Evolutionary conservation across 1,284 basidiomycete genomes (phyloP), one percentile per base, ranked within the genome.

Genomic region (Austropuccinia psidii): DNA sequence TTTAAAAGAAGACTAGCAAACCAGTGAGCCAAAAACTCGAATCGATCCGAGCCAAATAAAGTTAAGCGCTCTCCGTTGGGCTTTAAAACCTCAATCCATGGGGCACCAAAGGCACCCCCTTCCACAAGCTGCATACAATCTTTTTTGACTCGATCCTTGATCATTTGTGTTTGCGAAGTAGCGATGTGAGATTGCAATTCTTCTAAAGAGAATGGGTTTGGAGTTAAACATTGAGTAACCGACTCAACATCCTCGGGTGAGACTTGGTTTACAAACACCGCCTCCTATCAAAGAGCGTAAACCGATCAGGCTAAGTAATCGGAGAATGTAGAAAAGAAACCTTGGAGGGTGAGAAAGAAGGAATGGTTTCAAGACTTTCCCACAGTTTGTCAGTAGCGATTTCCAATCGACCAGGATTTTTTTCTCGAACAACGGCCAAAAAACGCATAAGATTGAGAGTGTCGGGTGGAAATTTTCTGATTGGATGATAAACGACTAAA

Each of bases 21-120:
- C 69, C 69, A 72, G 35, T 72, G 19, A 1, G 69, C 69, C 35
- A 72, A 39, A 35, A 72, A 72, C 37, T 72, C 69, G 24, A 72
- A 62, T 29, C 69, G n/a, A 50, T 72, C 69, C 21, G 69, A 72
- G 17, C 69, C 69, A 43, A 72, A 72, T n/a, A 62, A 24, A 2
- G 21, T 62, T 19, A 72, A 27, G 33, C 33, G 41, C 8, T 62
- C 33, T n/a, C 43, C 58, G 33, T 61, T 29, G 5, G 58, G 58
- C 37, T 37, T 50, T 11, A 7, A 24, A 9, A 62, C 43, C 43
- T 61, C 58, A 9, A 72, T 11, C 69, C 69, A 72, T 1, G 69
- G 69, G 29, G 62, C 50, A 5, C 69, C 69, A 58, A 72, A 72
- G 17, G 69, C 69, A 49, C 69, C 69, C 39, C 52, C 21, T 17